These are phyloP conservation scores for Salix caprea DNA, from an alignment of 345 rosid species.

Conservation along the genomic window DNA sequence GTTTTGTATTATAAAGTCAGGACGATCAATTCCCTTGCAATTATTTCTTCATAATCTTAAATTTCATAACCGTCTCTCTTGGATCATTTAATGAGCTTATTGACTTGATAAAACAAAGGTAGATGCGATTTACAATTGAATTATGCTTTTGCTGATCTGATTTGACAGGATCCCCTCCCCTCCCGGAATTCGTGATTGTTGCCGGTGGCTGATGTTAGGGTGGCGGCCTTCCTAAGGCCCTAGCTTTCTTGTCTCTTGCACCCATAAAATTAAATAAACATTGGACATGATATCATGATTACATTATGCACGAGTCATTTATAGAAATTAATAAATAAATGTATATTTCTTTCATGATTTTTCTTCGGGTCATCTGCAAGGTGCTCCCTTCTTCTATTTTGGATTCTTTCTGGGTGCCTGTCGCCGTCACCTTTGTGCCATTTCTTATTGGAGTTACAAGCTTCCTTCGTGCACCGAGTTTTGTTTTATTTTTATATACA, in stretches of 20 bases:
- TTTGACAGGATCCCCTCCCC: no score
- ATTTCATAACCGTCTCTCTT: no score
- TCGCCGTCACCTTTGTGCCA: slow-evolving; percentile 11
- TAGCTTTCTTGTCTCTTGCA: no score
- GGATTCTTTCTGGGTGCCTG: neutral
- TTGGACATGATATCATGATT: neutral
- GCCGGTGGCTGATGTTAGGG: no score
- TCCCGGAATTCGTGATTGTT: no score
- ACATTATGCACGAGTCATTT: neutral
- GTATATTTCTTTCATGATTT: neutral
- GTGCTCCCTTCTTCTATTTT: neutral
- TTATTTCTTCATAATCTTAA: no score
- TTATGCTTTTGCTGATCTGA: neutral
- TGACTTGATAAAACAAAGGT: no score
- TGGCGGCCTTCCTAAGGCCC: no score
- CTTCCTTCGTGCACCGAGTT: neutral
- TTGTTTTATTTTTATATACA: neutral
- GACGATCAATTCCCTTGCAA: no score
- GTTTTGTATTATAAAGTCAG: no score
- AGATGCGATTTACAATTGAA: neutral
- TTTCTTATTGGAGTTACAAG: neutral
- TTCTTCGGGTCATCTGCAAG: neutral
- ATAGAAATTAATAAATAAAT: neutral
- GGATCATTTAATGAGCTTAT: no score
- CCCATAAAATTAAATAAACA: neutral